These are phyloP conservation scores for Aspergillus fructus DNA, from an alignment of 2,329 filamentous ascomycete genomes.

Conservation along the genomic window DNA sequence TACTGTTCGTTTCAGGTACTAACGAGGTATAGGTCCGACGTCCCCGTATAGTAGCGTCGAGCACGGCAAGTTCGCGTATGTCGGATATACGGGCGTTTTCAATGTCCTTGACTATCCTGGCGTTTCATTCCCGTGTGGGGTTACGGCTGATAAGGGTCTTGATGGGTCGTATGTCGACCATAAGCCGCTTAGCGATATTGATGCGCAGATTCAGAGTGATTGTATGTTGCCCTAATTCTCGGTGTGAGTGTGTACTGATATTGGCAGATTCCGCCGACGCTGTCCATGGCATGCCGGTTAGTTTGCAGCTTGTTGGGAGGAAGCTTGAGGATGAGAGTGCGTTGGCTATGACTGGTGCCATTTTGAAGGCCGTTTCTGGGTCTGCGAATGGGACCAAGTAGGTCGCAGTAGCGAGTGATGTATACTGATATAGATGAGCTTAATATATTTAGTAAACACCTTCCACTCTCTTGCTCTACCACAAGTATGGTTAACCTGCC, in stretches of 20 bases:
- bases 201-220: conserved; percentile 9
- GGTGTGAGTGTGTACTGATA: not conserved
- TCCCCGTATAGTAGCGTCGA: conserved; percentile 22
- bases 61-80: conserved; percentile 17
- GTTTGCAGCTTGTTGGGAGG: conserved; percentile 29
- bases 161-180: conserved; percentile 6
- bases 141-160: conserved; percentile 15
- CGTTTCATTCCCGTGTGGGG: conserved; percentile 21
- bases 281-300: conserved; percentile 26
- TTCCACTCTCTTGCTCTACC: too few relatives aligned
- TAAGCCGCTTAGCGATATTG: conserved; percentile 9
- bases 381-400: not conserved
- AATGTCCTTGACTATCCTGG: conserved; percentile 22
- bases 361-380: conserved; percentile 28
- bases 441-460: too few relatives aligned
- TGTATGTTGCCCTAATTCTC: conserved; percentile 7
- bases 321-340: conserved; percentile 35
- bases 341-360: conserved; percentile 38
- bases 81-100: conserved; percentile 22
- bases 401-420: not conserved
- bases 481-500: too few relatives aligned
- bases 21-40: conserved; percentile 12
- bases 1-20: not conserved
- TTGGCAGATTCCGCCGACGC: conserved; percentile 5
- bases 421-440: not conserved